Base-by-base conservation (phyloP, 257 asterid genomes). In the Solanum commersonii region DNA sequence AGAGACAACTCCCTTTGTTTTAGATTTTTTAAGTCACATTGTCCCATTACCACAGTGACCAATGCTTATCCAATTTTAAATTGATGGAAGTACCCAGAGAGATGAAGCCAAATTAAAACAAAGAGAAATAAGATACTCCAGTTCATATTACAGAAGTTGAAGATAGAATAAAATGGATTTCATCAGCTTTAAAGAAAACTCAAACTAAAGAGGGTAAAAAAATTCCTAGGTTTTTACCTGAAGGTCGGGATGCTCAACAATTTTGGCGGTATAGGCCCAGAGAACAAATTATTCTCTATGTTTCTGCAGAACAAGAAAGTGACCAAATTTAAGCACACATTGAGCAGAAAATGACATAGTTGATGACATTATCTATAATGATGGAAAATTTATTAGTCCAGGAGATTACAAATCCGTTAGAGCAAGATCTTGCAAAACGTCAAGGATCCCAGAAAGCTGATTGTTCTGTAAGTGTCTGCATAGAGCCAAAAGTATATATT, bases 391-490 rank as follows among this genome's bases (percentile, higher is more conserved):
- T 29, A 9, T 82, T 49, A 49, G 85, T 82, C 20, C 85, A 91
- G 86, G 73, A 86, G 72, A 83, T 90, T 95, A 97, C 99, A 97
- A 93, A 88, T 95, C 98, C 25, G 44, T 84, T 27, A 97, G 93
- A 83, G 98, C 94, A 88, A 96, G 98, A 87, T 93, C 94, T 90
- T 91, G 95, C 91, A 97, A 91, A 92, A 97, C 98, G 92, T 93
- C 94, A 72, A 97, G 98, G 88, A 91, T 87, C 87, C 99, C 99
- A 14, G 91, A 70, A 79, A 97, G 98, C 91, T 89, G 96, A 92
- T 97, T 97, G 91, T 95, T 92, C 90, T 95, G 96, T 96, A 97
- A 92, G 93, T 93, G 92, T 96, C 99, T 97, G 91, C 88, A 92
- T 40, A 83, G 42, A 87, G 76, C 72, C 88, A 40, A 84, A 46